A percentile compares a stretch with the other conserved stretches of the same genome.
These are phyloP conservation scores for Arabidopsis lyrata DNA, from an alignment of 441 rosid species.

Conservation along the genomic window DNA sequence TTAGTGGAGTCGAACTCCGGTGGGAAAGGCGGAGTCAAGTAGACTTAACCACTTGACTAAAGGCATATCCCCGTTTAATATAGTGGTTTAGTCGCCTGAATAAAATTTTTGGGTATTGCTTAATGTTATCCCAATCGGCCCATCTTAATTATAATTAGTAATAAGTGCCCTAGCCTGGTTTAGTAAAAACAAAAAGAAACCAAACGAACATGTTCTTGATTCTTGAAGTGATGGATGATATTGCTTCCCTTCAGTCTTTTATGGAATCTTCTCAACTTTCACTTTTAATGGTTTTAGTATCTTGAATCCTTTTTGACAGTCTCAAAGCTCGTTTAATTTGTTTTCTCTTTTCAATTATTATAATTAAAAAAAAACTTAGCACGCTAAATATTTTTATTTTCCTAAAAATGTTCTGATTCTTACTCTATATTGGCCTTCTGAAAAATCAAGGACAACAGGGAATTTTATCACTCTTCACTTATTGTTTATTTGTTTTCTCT, in stretches of 20 bases:
- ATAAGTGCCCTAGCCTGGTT: conserved; percentile 10
- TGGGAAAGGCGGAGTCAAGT: too few relatives aligned
- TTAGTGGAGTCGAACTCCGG: too few relatives aligned
- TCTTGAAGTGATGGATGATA: conserved; percentile 42
- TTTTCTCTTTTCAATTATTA: conserved; percentile 14
- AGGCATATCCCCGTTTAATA: too few relatives aligned
- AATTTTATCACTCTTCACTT: neutral
- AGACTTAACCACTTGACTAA: too few relatives aligned
- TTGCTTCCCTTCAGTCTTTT: conserved; percentile 19
- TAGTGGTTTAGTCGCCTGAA: neutral
- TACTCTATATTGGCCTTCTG: conserved; percentile 11
- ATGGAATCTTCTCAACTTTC: conserved; percentile 38
- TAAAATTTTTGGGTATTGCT: neutral
- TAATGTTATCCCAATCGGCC: neutral
- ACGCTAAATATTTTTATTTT: conserved; percentile 16
- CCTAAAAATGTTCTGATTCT: conserved; percentile 37
- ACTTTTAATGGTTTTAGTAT: conserved; percentile 25
- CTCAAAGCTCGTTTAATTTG: conserved; percentile 14
- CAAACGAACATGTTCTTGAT: conserved; percentile 41
- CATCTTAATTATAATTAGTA: too few relatives aligned
- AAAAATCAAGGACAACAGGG: conserved; percentile 22
- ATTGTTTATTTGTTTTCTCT: conserved; percentile 3
- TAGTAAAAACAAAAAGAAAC: conserved; percentile 8
- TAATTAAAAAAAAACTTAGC: conserved; percentile 28
- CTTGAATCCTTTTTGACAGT: conserved; percentile 25